Conservation (phyloP, 2,329 filamentous ascomycete species). For the Pseudonectria buxi region DNA sequence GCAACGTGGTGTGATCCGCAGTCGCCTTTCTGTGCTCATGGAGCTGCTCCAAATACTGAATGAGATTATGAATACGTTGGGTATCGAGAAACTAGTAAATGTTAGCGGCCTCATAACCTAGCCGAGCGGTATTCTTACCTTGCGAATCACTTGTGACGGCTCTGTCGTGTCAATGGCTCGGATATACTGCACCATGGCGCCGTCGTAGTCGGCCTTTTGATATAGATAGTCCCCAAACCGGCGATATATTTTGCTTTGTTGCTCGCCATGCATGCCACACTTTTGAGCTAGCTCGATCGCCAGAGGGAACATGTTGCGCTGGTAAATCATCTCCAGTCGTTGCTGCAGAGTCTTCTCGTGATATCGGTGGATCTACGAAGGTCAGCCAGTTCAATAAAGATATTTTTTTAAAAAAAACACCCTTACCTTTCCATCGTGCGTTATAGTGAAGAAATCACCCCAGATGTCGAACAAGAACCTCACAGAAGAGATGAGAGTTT, state of each 20-base stretch:
- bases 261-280: slow-evolving; percentile 67
- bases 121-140: slow-evolving; percentile 41
- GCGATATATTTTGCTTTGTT: slow-evolving; percentile 87
- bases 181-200: slow-evolving; percentile 98
- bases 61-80: slow-evolving; percentile 93
- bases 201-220: slow-evolving; percentile 91
- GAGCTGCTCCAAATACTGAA: slow-evolving; percentile 92
- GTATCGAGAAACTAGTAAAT: slow-evolving; percentile 75
- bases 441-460: slow-evolving; percentile 87
- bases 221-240: slow-evolving; percentile 93
- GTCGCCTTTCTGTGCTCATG: slow-evolving; percentile 92
- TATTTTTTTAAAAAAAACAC: too few relatives aligned
- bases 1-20: slow-evolving; percentile 86
- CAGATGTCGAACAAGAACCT: slow-evolving; percentile 78
- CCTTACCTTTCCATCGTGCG: slow-evolving; percentile 79
- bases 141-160: slow-evolving; percentile 91
- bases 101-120: slow-evolving; percentile 18
- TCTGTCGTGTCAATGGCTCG: slow-evolving; percentile 94
- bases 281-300: slow-evolving; percentile 93
- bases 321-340: slow-evolving; percentile 87
- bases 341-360: slow-evolving; percentile 87
- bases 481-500: slow-evolving; percentile 74
- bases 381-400: too few relatives aligned
- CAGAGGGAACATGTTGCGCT: slow-evolving; percentile 83
- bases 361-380: slow-evolving; percentile 66